Base-by-base conservation (phyloP, 2,329 filamentous ascomycete species). In the Colletotrichum orbiculare region DNA sequence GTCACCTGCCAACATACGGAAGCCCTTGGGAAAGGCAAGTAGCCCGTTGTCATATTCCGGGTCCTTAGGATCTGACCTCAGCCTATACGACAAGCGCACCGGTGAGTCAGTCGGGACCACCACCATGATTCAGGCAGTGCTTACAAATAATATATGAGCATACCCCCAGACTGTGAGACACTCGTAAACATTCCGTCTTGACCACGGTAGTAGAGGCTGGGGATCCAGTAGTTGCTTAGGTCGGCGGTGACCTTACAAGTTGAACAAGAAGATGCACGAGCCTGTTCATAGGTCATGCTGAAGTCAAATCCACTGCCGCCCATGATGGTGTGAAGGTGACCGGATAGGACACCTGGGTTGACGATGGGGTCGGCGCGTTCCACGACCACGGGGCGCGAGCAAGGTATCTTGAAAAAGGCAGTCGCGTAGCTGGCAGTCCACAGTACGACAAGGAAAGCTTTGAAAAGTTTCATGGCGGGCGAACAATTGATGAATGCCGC, bases 141-240 rank as follows among this genome's bases (percentile, higher is more conserved):
- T 69, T 67, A 82, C 79, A 82, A 73, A 71, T 89, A 89, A 74
- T 89, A 90, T 8, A 72, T 66, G 9, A 69, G 68, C 54, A 73
- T 68, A 59, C 85, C 84, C 12, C 85, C 85, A 47, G 79, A 75
- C 56, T 76, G 77, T 2, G 71, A 56, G 12, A 81, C 76, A 10
- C 74, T 71, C 68, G 78, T 76, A 41, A 90, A 88, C 59, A 79
- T 84, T 11, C 88, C 87, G 71, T 89, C 84, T 47, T 82, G 72
- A 48, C 83, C 81, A 64, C 84, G 76, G 62, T 79, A 80, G 68
- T 76, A 78, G 1, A 91, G 77, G 66, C 81, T 81, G 0, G 89
- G 89, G 13, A 86, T 86, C 89, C 90, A 92, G 77, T 92, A 92
- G 71, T 87, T 90, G 60, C 85, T 89, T 62, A 85, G 77, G 73